Evolutionary conservation across 2,329 filamentous ascomycete genomes (phyloP).

Genomic region (Dactylellina cionopaga): DNA sequence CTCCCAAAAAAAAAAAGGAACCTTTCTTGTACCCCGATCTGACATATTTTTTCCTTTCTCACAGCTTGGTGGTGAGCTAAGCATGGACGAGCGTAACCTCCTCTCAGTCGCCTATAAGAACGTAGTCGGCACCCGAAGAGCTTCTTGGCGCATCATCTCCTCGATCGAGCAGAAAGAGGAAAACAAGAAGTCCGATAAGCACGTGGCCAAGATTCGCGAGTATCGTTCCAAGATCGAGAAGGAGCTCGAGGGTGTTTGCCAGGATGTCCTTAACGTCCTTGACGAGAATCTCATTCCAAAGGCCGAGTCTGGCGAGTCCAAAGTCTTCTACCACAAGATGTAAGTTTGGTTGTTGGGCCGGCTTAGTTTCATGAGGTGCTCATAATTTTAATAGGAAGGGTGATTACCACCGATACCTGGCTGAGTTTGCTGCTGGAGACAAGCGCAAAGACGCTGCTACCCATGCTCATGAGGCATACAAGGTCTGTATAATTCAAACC

Average conservation of each 20-base stretch:
- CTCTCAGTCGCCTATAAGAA: constrained; percentile 99
- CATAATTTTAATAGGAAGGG: constrained; percentile 82
- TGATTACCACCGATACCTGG: constrained; percentile 98
- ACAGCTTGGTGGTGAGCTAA: constrained; percentile 74
- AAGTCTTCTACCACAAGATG: constrained; percentile 99
- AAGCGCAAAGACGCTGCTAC: constrained; percentile 94
- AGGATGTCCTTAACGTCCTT: constrained; percentile 94
- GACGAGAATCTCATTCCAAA: constrained; percentile 94
- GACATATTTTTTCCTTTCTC: constrained; percentile 16
- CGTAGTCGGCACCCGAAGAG: constrained; percentile 94
- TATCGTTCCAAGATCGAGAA: constrained; percentile 98
- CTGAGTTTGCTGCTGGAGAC: constrained; percentile 93
- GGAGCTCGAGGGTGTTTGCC: constrained; percentile 96
- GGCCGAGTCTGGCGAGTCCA: constrained; percentile 94
- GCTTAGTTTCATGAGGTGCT: background rate
- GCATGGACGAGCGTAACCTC: constrained; percentile 96
- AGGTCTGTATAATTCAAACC: constrained; percentile 63
- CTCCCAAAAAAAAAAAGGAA: too few relatives aligned
- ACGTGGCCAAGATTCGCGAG: constrained; percentile 92
- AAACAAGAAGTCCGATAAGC: constrained; percentile 93
- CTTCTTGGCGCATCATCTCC: constrained; percentile 97
- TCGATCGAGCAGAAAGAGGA: constrained; percentile 99
- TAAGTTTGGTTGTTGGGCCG: constrained; percentile 62
- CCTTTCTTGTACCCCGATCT: background rate
- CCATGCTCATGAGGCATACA: constrained; percentile 96